Base-by-base conservation (phyloP, 1,284 basidiomycete genomes). In the Fomitopsis palustris region DNA sequence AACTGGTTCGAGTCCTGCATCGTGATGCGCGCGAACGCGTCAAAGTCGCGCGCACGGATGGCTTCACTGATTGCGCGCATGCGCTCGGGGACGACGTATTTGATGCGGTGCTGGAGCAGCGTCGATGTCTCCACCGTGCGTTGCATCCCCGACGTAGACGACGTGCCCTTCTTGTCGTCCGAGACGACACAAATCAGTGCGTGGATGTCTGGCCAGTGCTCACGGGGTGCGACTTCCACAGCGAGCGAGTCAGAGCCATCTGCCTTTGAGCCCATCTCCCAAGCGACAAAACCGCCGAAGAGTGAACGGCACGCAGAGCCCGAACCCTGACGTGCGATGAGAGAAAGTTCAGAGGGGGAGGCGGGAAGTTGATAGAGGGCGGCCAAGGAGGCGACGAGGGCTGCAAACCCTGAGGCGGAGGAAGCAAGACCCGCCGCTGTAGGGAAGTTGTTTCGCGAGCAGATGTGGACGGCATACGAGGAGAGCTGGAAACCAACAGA, bases 1-100 rank as follows among this genome's bases (percentile, higher is more conserved):
- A 99, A 99, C 77, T 94, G 91, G 79, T 98, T 99, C 62, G 94
- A 96, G 75, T 99, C 96, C 61, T 85, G 87, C 94, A 98, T 99
- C 33, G 96, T 99, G 73, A 98, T 86, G 56, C 79, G 78, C 2
- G 95, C 96, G 67, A 99, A 99, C 0, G 84, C 69, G 69, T 95
- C 87, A 73, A 99, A 99, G 77, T 99, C 92, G 61, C 81, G 83
- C 4, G 74, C 78, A 56, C 77, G 73, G 74, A 99, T 99, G 10
- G 96, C 96, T 14, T 82, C 73, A 25, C 82, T 83, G 73, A 99
- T 98, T 38, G 75, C 81, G 4, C 76, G 73, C 96, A 99, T 98
- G 61, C 96, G 85, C 51, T 81, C 78, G 1, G 96, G 96, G 1
- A 99, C 97, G 73, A 98, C 85, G 61, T 90, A 66, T 59, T 81